Base-by-base conservation (phyloP, 805 yeast species). In the Sungouiozyma ichnusensis region DNA sequence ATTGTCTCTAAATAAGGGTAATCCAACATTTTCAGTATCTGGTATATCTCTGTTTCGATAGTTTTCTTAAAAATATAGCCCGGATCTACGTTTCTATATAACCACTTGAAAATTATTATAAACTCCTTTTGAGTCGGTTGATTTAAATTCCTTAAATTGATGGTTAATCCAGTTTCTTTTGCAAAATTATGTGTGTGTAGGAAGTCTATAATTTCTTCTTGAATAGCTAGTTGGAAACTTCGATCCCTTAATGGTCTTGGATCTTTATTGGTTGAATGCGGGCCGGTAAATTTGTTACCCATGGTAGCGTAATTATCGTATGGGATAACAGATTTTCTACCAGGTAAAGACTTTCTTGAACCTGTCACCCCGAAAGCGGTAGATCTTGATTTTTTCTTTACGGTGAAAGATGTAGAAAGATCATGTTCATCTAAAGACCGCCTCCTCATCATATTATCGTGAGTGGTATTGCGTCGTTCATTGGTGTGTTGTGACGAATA, bases 81-180 rank as follows among this genome's bases (percentile, higher is more conserved):
- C 0, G 95, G 95, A 58, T 87, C 96, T 34, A 85, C 67, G 49
- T 78, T 73, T 47, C 70, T 72, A 63, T 84, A 86, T 18, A 88
- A 62, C 73, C 86, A 88, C 58, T 81, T 83, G 63, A 87, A 87
- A 11, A 87, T 77, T 36, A 73, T 56, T 6, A 77, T 77, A 59
- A 87, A 87, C 50, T 85, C 95, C 54, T 82, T 84, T 55, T 87
- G 96, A 0, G 95, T 86, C 15, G 96, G 96, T 48, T 71, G 76
- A 49, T 67, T 72, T 44, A 87, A 65, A 2, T 85, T 75, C 55
- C 77, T 79, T 8, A 71, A 66, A 2, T 84, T 71, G 16, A 87
- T 61, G 3, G 85, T 74, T 20, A 17, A 14, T 50, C 77, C 79
- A 69, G 78, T 79, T 44, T 82, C 90, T 31, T 75, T 64, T 54